Evolutionary conservation across 495 filamentous ascomycete species (phyloP).

Genomic region (Polyplosphaeria fusca): DNA sequence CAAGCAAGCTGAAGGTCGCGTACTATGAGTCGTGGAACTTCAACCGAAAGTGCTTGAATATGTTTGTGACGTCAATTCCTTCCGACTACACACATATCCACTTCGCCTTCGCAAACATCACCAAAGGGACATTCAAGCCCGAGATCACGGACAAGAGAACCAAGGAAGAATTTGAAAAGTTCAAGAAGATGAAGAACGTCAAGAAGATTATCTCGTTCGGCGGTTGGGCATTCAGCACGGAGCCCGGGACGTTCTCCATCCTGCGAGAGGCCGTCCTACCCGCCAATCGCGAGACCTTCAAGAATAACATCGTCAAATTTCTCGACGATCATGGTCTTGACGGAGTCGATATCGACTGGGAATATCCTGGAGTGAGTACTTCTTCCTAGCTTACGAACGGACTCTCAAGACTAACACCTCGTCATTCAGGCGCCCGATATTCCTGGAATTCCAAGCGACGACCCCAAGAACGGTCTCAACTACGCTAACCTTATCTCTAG

Average conservation of each 20-base stretch:
- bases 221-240: slow-evolving; percentile 49
- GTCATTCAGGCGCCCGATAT: slow-evolving; percentile 38
- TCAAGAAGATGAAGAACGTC: slow-evolving; percentile 4
- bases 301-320: slow-evolving; percentile 41
- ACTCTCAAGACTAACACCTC: neutral
- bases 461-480: slow-evolving; percentile 34
- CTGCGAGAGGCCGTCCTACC: slow-evolving; percentile 42
- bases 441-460: slow-evolving; percentile 39
- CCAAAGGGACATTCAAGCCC: slow-evolving; percentile 30
- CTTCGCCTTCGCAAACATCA: slow-evolving; percentile 46
- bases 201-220: slow-evolving; percentile 49
- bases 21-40: slow-evolving; percentile 19
- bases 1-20: slow-evolving; percentile 9
- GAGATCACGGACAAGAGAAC: slow-evolving; percentile 30
- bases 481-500: slow-evolving; percentile 38
- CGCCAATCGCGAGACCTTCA: slow-evolving; percentile 42
- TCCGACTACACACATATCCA: slow-evolving; percentile 47
- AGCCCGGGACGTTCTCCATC: slow-evolving; percentile 38
- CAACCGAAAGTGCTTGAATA: slow-evolving; percentile 13
- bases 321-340: slow-evolving; percentile 40
- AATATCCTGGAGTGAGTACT: slow-evolving; percentile 39
- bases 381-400: neutral
- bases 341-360: slow-evolving; percentile 48
- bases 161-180: slow-evolving; percentile 29
- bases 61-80: slow-evolving; percentile 17